phyloP scores from a whole-genome alignment of 2,329 filamentous ascomycete species.

The Rachicladosporium sp. region DNA sequence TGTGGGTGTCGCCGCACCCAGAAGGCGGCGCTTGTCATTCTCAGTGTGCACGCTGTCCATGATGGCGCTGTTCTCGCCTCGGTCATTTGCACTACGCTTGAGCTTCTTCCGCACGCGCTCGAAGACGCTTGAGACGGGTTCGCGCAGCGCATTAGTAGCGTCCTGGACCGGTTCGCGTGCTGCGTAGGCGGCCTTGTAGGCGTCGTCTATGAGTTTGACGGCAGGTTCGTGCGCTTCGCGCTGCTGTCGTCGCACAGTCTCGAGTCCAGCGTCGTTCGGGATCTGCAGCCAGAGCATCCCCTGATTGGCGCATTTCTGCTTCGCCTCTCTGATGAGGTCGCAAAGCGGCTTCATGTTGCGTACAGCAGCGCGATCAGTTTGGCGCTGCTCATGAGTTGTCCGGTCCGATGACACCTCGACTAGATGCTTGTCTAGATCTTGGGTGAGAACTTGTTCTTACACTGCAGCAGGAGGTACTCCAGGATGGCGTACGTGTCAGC shows the following conservation, averaged over 20 bases:
- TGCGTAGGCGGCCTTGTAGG: not conserved
- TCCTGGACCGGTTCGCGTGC: not conserved
- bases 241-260: slow-evolving; percentile 1
- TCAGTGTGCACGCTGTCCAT: not conserved
- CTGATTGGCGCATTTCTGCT: no score
- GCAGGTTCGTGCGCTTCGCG: slow-evolving; percentile 1
- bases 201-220: slow-evolving; percentile 1
- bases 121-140: not conserved
- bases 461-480: not conserved
- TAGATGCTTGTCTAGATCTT: slow-evolving; percentile 1
- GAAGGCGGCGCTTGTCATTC: not conserved
- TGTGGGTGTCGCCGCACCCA: slow-evolving; percentile 1
- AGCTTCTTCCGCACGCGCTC: not conserved
- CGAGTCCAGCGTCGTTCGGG: no score
- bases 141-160: not conserved
- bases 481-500: not conserved
- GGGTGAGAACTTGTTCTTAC: not conserved
- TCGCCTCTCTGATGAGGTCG: no score
- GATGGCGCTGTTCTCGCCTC: not conserved
- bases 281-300: no score
- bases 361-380: no score
- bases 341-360: no score
- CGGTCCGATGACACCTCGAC: slow-evolving; percentile 1
- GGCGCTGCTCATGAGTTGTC: no score
- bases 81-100: not conserved